Evolutionary conservation across 78 protist genomes (phyloP).

Genomic region (Dictyostelium citrinum): DNA sequence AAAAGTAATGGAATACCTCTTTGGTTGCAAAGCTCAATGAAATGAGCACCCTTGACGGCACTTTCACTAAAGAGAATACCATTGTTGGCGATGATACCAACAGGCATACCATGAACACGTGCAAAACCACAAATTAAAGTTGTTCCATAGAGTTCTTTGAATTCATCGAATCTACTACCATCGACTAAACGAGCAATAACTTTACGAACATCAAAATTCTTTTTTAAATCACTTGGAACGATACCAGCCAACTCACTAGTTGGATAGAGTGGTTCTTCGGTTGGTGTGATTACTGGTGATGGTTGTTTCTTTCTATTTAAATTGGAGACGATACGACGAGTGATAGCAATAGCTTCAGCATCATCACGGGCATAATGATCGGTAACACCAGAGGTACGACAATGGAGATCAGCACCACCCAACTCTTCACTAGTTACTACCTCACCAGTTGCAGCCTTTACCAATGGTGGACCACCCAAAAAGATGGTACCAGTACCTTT

Average conservation of each 20-base stretch:
- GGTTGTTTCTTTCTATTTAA: constrained; percentile 75
- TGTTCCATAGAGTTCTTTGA: constrained; percentile 93
- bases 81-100: constrained; percentile 98
- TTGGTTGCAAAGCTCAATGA: constrained; percentile 95
- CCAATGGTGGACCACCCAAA: constrained; percentile 98
- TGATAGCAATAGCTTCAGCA: constrained; percentile 91
- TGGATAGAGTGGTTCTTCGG: constrained; percentile 86
- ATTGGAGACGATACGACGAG: constrained; percentile 89
- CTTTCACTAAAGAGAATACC: constrained; percentile 92
- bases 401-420: constrained; percentile 98
- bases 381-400: constrained; percentile 94
- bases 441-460: constrained; percentile 96
- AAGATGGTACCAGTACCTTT: constrained; percentile 94
- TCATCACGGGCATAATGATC: constrained; percentile 96
- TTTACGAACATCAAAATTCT: constrained; percentile 87
- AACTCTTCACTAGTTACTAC: constrained; percentile 94
- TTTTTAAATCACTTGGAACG: constrained; percentile 77
- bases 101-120: constrained; percentile 92
- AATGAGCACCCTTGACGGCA: constrained; percentile 96
- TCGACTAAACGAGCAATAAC: constrained; percentile 96
- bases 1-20: constrained; percentile 96
- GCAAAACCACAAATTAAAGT: constrained; percentile 95
- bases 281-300: background rate
- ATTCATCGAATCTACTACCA: constrained; percentile 94
- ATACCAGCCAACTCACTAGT: constrained; percentile 88